Base-by-base conservation (phyloP, 139 green algal genomes). In the Yamagishiella unicocca region DNA sequence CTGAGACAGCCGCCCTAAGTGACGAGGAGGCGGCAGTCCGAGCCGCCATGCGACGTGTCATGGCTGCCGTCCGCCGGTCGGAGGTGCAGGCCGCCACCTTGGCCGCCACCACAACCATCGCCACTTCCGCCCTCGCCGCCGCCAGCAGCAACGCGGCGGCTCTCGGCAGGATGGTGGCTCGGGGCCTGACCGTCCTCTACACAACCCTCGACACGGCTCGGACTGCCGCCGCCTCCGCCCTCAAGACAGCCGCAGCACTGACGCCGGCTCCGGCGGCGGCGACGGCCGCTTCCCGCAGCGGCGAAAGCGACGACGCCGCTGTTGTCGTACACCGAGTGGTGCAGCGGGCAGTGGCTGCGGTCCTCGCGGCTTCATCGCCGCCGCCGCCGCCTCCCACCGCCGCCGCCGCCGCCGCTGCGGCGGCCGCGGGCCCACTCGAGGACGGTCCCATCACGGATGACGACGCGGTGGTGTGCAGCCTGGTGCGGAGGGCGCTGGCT, bases 301-400 rank as follows among this genome's bases (percentile, higher is more conserved):
- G n/a, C 21, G 70, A 14, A 14, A 33, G 19, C 33, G 66, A 74
- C 38, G 70, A 54, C 38, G 38, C 8, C 40, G 70, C 70, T 5
- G 70, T 40, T 40, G 35, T 78, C 70, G 70, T 78, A 78, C 70
- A 54, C 42, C 22, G 21, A 7, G 40, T 78, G 14, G 70, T 54
- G 21, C 38, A 78, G 25, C 38, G 70, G 9, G 70, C 70, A 9
- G 38, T 78, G 1, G 70, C 70, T 19, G 70, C 70, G 6, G 70
- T 55, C 70, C 38, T 55, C 12, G 58, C 24, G 19, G 22, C 27
- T 61, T 12, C 50, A 17, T 12, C 19, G 58, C 19, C 22, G 19
- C 14, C 58, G 58, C 58, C 17, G 64, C 7, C 5, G 29, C 64
- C n/a, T n/a, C n/a, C n/a, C n/a, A n/a, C 24, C 19, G 22, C 27